Evolutionary conservation across 495 filamentous ascomycete species (phyloP), one percentile per base, ranked within the genome.

Genomic region (Penicillium paxilli): DNA sequence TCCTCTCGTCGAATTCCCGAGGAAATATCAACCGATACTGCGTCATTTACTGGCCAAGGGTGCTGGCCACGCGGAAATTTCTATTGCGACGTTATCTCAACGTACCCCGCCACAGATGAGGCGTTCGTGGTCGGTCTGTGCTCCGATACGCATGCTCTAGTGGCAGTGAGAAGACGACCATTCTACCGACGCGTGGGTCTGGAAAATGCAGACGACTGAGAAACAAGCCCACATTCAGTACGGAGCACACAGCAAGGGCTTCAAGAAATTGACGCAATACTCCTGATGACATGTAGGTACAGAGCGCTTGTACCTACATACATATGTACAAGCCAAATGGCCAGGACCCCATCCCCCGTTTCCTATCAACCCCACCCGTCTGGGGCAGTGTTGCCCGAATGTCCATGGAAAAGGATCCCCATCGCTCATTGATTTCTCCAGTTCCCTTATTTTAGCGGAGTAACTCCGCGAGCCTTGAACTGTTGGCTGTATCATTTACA

Each of bases 211-310:
- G n/a, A 22, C 21, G 17, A 5, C 17, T 6, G n/a, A 40, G 35
- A 8, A 21, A 24, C 9, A 12, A 22, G 9, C 40, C 21, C 8
- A 14, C 33, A 37, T 14, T 37, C 10, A 14, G n/a, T 16, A n/a
- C n/a, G n/a, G n/a, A n/a, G 17, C 8, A 40, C n/a, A 23, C 40
- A 22, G 40, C 20, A 42, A 42, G 40, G 40, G 40, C n/a, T 1
- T 23, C 20, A 10, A 32, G 17, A 20, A 28, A 22, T 38, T 44
- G 24, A 44, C 26, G 49, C 49, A 52, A 52, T 52, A 19, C 28
- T 32, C 21, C 37, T 16, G 49, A 51, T 51, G 37, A 26, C n/a
- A n/a, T n/a, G n/a, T 22, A 23, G 24, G 24, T 38, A 26, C 24
- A 19, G 38, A 23, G 22, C n/a, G n/a, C n/a, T n/a, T n/a, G n/a